Base-by-base conservation (phyloP, 2,329 filamentous ascomycete genomes). In the Emydomyces testavorans region DNA sequence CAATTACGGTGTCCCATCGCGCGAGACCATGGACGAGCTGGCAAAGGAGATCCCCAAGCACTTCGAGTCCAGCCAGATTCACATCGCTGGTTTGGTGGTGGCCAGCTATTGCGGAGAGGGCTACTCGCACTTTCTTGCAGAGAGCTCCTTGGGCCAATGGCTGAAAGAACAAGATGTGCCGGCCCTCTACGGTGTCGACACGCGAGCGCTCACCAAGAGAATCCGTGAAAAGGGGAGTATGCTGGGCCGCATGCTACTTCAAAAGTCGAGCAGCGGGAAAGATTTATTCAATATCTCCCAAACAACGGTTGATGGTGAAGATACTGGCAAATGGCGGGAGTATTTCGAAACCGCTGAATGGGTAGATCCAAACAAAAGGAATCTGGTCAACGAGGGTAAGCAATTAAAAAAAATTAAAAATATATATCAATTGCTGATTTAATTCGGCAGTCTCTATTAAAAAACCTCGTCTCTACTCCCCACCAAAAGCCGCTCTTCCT, bases 161-260 rank as follows among this genome's bases (percentile, higher is more conserved):
- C 77, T 98, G 60, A 94, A 95, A 73, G 88, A 96, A 70, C 85
- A 96, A 68, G 85, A 82, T 51, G 77, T 98, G 48, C 92, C 92
- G 34, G 92, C 89, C 60, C 88, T 98, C 66, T 92, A 92, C 62
- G 92, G 88, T 50, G 83, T 98, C 52, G 92, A 98, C 70, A 98
- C 92, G 37, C 77, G 92, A 64, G 83, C 85, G 48, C 71, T 98
- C 65, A 98, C 92, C 44, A 95, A 96, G 76, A 83, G 82, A 63
- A 94, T 98, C 58, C 79, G 92, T 58, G 77, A 94, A 60, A 81
- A 94, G 67, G 92, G 92, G 62, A 94, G 88, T 73, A 94, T 96
- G 87, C 80, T 96, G 43, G 92, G 90, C 52, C 84, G 86, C 56
- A 78, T 98, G 76, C 75, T 92, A 54, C 76, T 89, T 50, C 78